Evolutionary conservation across 305 asterid species (phyloP), one percentile per base, ranked within the genome.

Genomic region (Fraxinus sp.): DNA sequence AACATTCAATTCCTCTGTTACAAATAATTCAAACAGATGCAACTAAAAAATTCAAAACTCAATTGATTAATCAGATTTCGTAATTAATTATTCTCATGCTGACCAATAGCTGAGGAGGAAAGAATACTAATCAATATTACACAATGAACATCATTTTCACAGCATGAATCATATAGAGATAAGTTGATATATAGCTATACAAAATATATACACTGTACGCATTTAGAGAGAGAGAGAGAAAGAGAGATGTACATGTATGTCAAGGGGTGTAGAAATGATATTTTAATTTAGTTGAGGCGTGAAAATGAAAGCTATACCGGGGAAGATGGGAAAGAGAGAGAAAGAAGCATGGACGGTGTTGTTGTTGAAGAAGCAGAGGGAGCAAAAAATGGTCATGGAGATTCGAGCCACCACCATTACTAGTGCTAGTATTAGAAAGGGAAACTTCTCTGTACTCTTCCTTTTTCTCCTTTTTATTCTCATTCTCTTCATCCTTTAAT

Each of bases 401-500:
- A 90, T 89, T 83, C 88, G 94, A 91, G 97, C 97, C 78, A 84
- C 80, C 83, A 85, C 96, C 86, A 83, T 82, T 86, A 77, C 66
- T 76, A 32, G 33, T 49, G 82, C 78, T 71, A 76, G 70, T 73
- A 74, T 82, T 84, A 85, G 86, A 85, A 83, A 89, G 80, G 94
- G 89, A 87, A 88, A 84, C 86, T 89, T 85, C 90, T 89, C 93
- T 68, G 83, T 85, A 59, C 93, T 90, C 86, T 90, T 91, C 87
- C 91, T 89, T 88, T 95, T 94, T 80, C 93, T 94, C 28, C 93
- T 94, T 83, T 93, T 89, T 92, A 91, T 94, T 86, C 94, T 95
- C 83, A 80, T 87, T 77, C 97, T 95, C 91, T 94, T 92, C 90
- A 81, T 95, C 89, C 90, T 93, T 46, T 94, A 88, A 87, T 78